phyloP scores from a whole-genome alignment of 306 rosid genomes.

The Vigna radiata region DNA sequence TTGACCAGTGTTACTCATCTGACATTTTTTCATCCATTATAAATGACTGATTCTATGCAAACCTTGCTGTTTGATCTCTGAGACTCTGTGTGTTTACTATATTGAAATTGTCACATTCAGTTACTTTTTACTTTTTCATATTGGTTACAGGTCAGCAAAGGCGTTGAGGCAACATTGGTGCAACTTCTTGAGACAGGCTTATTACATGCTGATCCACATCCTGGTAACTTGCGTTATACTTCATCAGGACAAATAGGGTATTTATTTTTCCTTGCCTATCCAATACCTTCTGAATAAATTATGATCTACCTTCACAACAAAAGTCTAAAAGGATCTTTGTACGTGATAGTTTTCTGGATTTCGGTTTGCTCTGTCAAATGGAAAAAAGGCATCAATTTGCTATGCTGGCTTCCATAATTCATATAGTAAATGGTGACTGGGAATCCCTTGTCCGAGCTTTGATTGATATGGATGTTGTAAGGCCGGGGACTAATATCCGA shows the following conservation, averaged over 20 bases:
- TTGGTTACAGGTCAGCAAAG: slow-evolving; percentile 76
- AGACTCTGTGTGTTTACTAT: slow-evolving; percentile 8
- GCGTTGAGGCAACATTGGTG: slow-evolving; percentile 88
- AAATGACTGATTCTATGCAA: slow-evolving; percentile 30
- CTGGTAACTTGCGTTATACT: slow-evolving; percentile 94
- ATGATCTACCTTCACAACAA: slow-evolving; percentile 28
- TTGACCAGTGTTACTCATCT: slow-evolving; percentile 33
- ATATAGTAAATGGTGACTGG: slow-evolving; percentile 98
- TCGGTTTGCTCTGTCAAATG: slow-evolving; percentile 98
- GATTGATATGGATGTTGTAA: slow-evolving; percentile 83
- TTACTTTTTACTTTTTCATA: slow-evolving; percentile 41
- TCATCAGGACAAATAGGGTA: slow-evolving; percentile 92
- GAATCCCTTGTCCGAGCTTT: slow-evolving; percentile 80
- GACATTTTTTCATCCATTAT: slow-evolving; percentile 21
- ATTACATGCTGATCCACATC: slow-evolving; percentile 98
- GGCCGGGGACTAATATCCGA: slow-evolving; percentile 84
- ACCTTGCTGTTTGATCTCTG: slow-evolving; percentile 15
- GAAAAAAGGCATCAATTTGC: slow-evolving; percentile 91
- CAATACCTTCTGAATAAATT: slow-evolving; percentile 36
- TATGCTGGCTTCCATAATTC: slow-evolving; percentile 96
- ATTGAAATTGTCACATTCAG: slow-evolving; percentile 31
- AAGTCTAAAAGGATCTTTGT: slow-evolving; percentile 17
- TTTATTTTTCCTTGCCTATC: slow-evolving; percentile 34
- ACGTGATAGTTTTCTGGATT: slow-evolving; percentile 83
- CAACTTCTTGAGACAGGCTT: slow-evolving; percentile 98